phyloP scores from a whole-genome alignment of 805 yeast genomes.

The Tetrapisispora taiwanensis region DNA sequence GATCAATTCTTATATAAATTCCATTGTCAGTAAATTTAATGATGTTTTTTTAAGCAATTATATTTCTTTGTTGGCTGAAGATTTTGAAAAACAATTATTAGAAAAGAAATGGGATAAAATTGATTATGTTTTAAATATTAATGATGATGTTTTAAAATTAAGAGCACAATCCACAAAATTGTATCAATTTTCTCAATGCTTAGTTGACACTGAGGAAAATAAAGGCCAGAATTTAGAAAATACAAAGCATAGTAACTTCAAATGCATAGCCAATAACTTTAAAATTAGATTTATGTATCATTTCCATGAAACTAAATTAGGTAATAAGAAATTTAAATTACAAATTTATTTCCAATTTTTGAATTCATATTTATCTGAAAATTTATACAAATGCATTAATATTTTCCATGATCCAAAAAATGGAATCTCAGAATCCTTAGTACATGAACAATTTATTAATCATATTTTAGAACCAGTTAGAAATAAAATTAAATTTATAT shows the following conservation, averaged over 20 bases:
- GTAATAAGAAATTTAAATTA: constrained; percentile 33
- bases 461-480: constrained; percentile 35
- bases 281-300: constrained; percentile 44
- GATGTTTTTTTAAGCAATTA: constrained; percentile 4
- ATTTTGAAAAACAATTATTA: constrained; percentile 12
- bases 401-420: constrained; percentile 30
- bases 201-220: constrained; percentile 2
- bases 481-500: constrained; percentile 30
- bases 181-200: constrained; percentile 13
- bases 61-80: constrained; percentile 8
- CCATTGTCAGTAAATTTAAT: constrained; percentile 7
- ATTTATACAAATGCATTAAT: constrained; percentile 33
- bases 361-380: constrained; percentile 36
- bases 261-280: constrained; percentile 37
- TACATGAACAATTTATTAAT: constrained; percentile 34
- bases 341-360: constrained; percentile 44
- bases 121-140: constrained; percentile 10
- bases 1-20: not conserved
- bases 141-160: constrained; percentile 8
- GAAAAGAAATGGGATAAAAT: constrained; percentile 26
- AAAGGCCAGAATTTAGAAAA: not conserved
- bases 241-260: constrained; percentile 36
- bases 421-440: constrained; percentile 19
- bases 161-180: constrained; percentile 13
- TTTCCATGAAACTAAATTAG: constrained; percentile 28